Evolutionary conservation across 306 rosid species (phyloP).

Genomic region (Inga oerstediana): DNA sequence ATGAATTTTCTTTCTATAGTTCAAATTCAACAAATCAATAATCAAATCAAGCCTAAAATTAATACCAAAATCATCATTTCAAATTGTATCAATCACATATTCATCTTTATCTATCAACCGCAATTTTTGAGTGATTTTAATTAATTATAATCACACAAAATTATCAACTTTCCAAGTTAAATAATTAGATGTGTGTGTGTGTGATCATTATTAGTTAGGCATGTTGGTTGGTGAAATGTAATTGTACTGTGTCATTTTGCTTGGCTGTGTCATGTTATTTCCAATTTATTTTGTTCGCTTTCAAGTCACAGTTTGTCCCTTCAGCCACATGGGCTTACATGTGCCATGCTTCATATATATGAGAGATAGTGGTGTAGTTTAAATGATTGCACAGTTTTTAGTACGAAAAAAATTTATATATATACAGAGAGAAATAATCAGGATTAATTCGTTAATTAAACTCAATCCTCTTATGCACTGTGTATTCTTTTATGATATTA

Average conservation of each 20-base stretch:
- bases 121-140: neutral
- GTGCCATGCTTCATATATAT: conserved; percentile 2
- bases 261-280: neutral
- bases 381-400: neutral
- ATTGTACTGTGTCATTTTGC: neutral
- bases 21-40: neutral
- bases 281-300: conserved; percentile 15
- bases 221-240: conserved; percentile 22
- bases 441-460: too few relatives aligned
- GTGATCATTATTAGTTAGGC: conserved; percentile 7
- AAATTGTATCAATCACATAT: neutral
- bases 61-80: neutral
- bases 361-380: neutral
- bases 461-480: neutral
- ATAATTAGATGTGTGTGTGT: neutral
- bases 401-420: neutral
- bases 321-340: neutral
- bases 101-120: neutral
- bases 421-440: too few relatives aligned
- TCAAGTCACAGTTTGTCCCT: neutral
- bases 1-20: neutral
- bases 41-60: neutral
- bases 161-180: neutral
- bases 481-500: neutral
- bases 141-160: neutral